Evolutionary conservation across 108 stramenopile genomes (phyloP).

Genomic region (Nannochloropsis granulata): DNA sequence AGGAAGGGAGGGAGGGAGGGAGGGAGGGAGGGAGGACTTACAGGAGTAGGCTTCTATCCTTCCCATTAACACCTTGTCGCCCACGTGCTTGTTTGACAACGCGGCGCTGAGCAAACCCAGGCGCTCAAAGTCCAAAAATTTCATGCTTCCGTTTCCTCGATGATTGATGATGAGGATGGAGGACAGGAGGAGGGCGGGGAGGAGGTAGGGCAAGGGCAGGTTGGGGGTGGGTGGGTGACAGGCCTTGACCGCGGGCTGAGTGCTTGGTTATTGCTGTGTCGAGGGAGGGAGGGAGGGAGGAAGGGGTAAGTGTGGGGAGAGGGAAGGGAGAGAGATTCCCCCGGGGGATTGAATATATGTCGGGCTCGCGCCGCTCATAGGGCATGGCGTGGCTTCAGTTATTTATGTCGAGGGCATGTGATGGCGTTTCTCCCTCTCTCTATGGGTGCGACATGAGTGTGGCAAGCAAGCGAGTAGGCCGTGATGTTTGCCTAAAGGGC

Average conservation of each 20-base stretch:
- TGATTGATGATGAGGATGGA: neutral
- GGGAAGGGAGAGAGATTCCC: neutral
- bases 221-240: neutral
- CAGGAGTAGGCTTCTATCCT: neutral
- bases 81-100: neutral
- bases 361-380: too few relatives aligned
- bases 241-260: neutral
- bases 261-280: neutral
- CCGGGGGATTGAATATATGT: too few relatives aligned
- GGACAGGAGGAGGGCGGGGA: neutral
- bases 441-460: too few relatives aligned
- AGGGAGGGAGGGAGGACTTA: neutral
- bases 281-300: neutral
- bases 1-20: too few relatives aligned
- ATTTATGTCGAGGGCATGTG: too few relatives aligned
- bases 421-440: too few relatives aligned
- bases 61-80: neutral
- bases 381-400: too few relatives aligned
- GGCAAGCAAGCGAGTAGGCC: too few relatives aligned
- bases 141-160: neutral
- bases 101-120: neutral
- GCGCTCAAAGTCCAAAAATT: neutral
- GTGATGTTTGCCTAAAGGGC: too few relatives aligned
- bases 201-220: neutral
- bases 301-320: neutral